Conservation (phyloP, 305 asterid genomes). For the Fraxinus sp. region DNA sequence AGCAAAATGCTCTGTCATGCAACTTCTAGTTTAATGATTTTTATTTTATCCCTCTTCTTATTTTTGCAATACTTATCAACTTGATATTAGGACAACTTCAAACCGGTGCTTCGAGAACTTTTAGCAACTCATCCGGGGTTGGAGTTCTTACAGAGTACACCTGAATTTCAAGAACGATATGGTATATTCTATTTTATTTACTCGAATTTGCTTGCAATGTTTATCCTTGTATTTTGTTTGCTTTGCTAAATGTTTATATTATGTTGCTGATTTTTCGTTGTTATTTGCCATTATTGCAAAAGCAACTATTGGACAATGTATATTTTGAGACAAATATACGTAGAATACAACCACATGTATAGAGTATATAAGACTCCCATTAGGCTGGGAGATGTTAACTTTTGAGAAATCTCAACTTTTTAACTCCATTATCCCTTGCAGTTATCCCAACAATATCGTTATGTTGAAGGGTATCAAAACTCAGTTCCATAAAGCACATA, state of each 20-base stretch:
- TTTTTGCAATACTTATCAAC: constrained; percentile 18
- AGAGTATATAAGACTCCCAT: neutral
- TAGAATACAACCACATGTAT: neutral
- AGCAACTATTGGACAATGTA: neutral
- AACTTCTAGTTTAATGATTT: constrained; percentile 12
- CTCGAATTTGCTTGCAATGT: neutral
- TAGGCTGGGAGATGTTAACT: neutral
- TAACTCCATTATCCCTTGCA: neutral
- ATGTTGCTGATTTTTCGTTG: neutral
- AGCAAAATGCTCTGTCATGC: constrained; percentile 11
- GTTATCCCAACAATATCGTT: neutral
- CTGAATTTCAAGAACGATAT: constrained; percentile 96
- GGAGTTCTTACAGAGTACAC: constrained; percentile 91
- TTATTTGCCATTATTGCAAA: constrained; percentile 10
- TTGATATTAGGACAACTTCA: constrained; percentile 73
- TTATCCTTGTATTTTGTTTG: neutral
- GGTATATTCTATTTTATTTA: constrained; percentile 44
- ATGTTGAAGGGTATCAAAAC: neutral
- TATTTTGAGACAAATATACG: neutral
- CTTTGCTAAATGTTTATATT: constrained; percentile 2
- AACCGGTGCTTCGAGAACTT: constrained; percentile 85
- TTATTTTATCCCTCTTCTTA: constrained; percentile 13
- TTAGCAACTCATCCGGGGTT: constrained; percentile 85
- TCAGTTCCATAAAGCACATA: neutral
- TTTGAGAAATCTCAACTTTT: neutral